Evolutionary conservation across 2,329 filamentous ascomycete species (phyloP).

Genomic region (Cytospora schulzeri): DNA sequence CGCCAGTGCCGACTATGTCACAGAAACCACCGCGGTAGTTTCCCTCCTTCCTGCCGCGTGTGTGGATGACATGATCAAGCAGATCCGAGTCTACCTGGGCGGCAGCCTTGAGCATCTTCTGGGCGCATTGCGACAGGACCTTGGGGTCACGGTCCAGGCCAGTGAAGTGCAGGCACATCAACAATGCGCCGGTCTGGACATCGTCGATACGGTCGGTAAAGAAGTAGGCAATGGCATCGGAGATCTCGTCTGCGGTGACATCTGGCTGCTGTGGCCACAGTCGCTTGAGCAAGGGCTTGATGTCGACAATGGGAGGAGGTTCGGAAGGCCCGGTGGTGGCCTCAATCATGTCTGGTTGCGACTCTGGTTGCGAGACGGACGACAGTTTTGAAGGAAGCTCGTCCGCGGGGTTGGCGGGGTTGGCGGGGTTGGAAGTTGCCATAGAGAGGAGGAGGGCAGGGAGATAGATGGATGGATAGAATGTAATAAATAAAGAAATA

Average conservation of each 20-base stretch:
- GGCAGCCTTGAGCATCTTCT: conserved; percentile 80
- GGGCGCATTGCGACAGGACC: conserved; percentile 82
- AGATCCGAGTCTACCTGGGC: conserved; percentile 67
- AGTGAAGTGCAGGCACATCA: conserved; percentile 92
- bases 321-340: conserved; percentile 8
- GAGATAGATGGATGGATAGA: too few species aligned
- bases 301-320: conserved; percentile 47
- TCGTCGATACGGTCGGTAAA: conserved; percentile 90
- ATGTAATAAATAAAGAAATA: too few species aligned
- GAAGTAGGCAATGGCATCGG: conserved; percentile 84
- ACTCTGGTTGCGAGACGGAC: conserved; percentile 19
- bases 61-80: conserved; percentile 63
- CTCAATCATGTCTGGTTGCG: conserved; percentile 21
- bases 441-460: conserved; percentile 7
- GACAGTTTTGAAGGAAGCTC: conserved; percentile 3
- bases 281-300: conserved; percentile 73
- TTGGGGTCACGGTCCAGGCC: conserved; percentile 80
- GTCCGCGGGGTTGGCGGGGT: not conserved
- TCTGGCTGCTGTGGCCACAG: conserved; percentile 63
- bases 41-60: conserved; percentile 66
- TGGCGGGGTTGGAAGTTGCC: conserved; percentile 4
- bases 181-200: conserved; percentile 81
- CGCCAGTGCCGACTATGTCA: conserved; percentile 96
- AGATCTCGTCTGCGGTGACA: conserved; percentile 79
- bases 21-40: conserved; percentile 80